Base-by-base conservation (phyloP, 2,329 filamentous ascomycete species). In the Pseudocercospora ulei region DNA sequence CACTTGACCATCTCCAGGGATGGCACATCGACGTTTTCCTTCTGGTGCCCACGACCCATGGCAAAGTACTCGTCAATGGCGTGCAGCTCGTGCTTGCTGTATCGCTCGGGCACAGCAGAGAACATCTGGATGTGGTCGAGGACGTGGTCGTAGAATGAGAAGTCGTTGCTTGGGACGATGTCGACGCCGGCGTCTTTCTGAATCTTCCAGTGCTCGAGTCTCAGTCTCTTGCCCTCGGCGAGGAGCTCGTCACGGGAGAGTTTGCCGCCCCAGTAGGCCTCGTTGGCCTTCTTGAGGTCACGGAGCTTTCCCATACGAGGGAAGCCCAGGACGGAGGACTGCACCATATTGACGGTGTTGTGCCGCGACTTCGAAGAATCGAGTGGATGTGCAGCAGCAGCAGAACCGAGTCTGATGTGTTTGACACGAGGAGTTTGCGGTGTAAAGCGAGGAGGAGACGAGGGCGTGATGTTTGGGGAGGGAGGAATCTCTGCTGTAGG, bases 251-350 rank as follows among this genome's bases (percentile, higher is more conserved):
- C 77, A 62, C 87, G 84, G 50, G 84, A 87, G 66, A 94, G 73
- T 75, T 96, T 98, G 67, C 82, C 88, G 60, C 71, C 81, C 90
- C 90, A 98, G 71, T 80, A 98, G 66, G 88, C 85, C 71, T 98
- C 90, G 55, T 87, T 98, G 63, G 90, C 90, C 80, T 98, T 98
- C 82, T 98, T 98, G 66, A 98, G 79, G 76, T 98, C 90, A 79
- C 90, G 86, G 71, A 92, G 83, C 61, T 76, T 82, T 70, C 90
- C 90, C 84, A 96, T 95, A 64, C 90, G 88, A 67, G 90, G 90
- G 78, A 98, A 98, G 71, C 90, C 90, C 67, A 98, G 81, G 67
- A 98, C 41, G 56, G 90, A 75, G 52, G 68, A 70, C 52, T 69
- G 65, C 41, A 70, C 68, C 68, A 70, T 70, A 37, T 43, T 60